phyloP scores from a whole-genome alignment of 768 basidiomycete species.

The Tricholoma flavovirens region DNA sequence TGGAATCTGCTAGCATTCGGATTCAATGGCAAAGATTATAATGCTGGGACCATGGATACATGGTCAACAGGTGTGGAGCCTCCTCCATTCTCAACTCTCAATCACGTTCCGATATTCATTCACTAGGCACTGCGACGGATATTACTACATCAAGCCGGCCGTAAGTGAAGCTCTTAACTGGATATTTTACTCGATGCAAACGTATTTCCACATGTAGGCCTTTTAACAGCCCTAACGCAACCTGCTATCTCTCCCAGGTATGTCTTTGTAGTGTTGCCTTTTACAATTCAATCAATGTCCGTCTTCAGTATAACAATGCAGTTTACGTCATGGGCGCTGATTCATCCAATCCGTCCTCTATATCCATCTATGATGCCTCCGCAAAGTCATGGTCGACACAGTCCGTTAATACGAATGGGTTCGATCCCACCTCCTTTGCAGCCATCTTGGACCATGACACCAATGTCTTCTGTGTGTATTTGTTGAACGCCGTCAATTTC shows the following conservation, averaged over 20 bases:
- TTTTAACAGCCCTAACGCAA: conserved; percentile 57
- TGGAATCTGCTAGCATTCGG: conserved; percentile 89
- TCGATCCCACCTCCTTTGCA: conserved; percentile 58
- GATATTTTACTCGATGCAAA: conserved; percentile 3
- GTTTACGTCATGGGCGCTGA: conserved; percentile 84
- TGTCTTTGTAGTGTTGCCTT: conserved; percentile 3
- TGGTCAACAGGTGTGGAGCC: conserved; percentile 50
- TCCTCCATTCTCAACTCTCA: neutral
- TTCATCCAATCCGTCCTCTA: conserved; percentile 52
- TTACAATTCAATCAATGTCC: neutral
- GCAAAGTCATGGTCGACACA: conserved; percentile 79
- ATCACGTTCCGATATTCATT: conserved; percentile 4
- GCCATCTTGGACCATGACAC: conserved; percentile 93
- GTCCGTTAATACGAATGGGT: conserved; percentile 41
- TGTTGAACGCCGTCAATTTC: neutral
- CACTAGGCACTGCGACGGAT: conserved; percentile 49
- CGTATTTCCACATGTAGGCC: conserved; percentile 34
- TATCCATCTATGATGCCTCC: conserved; percentile 79
- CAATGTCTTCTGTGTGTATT: conserved; percentile 71
- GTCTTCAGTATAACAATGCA: conserved; percentile 68
- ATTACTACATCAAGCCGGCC: conserved; percentile 74
- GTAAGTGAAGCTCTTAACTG: conserved; percentile 36
- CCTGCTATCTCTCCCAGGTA: conserved; percentile 71
- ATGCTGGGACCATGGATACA: conserved; percentile 60
- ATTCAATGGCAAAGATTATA: conserved; percentile 79